Evolutionary conservation across 768 basidiomycete genomes (phyloP).

Genomic region (Chalciporus pseudorubinellus): DNA sequence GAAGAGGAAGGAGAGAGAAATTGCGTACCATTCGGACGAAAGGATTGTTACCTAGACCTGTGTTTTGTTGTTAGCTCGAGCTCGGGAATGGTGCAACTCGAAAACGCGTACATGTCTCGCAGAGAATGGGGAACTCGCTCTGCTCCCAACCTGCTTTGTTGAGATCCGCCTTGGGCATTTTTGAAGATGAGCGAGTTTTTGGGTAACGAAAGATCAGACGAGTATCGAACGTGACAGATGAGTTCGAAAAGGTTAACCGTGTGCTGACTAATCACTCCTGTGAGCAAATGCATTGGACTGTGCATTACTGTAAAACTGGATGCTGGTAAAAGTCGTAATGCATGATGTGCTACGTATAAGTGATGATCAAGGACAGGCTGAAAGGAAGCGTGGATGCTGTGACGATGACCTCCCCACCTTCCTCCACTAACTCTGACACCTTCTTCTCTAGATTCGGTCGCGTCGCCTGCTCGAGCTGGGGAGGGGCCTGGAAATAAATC

Average conservation of each 20-base stretch:
- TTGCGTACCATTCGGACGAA: constrained; percentile 90
- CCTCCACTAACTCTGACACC: constrained; percentile 74
- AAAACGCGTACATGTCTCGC: constrained; percentile 71
- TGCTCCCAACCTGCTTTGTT: constrained; percentile 96
- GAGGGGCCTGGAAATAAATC: constrained; percentile 92
- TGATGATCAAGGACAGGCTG: constrained; percentile 67
- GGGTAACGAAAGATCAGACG: neutral
- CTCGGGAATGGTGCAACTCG: neutral
- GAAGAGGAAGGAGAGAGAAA: constrained; percentile 3
- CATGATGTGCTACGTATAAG: constrained; percentile 40
- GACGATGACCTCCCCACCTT: constrained; percentile 79
- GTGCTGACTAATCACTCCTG: constrained; percentile 29
- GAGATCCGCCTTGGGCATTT: constrained; percentile 84
- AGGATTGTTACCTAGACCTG: constrained; percentile 85
- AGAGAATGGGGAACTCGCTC: constrained; percentile 90
- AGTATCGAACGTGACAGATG: neutral
- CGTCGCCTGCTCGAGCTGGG: constrained; percentile 84
- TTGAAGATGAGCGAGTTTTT: neutral
- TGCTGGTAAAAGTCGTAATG: neutral
- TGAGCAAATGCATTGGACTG: neutral
- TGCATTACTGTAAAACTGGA: neutral
- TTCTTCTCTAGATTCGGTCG: constrained; percentile 89
- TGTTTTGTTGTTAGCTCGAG: constrained; percentile 9
- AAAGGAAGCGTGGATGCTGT: constrained; percentile 91
- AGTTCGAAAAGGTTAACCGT: constrained; percentile 1